Evolutionary conservation across 164 flowering plant genomes (phyloP).

Genomic region (Macadamia integrifolia): DNA sequence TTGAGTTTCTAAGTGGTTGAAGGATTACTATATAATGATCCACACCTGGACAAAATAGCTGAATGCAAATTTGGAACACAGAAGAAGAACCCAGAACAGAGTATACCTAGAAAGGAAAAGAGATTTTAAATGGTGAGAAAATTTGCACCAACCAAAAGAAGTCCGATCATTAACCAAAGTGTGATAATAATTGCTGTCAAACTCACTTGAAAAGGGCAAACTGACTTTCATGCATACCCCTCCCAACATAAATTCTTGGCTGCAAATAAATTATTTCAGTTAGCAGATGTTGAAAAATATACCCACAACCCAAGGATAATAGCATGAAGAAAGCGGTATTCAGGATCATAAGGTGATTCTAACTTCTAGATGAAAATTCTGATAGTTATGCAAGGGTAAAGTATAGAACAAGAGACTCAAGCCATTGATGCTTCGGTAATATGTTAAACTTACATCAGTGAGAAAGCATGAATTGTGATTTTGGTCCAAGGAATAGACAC

Average conservation of each 20-base stretch:
- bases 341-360: not conserved
- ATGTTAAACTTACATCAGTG: not conserved
- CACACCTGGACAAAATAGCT: conserved; percentile 76
- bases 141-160: not conserved
- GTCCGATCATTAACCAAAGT: not conserved
- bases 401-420: not conserved
- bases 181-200: not conserved
- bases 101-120: conserved; percentile 62
- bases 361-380: not conserved
- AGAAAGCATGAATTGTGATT: not conserved
- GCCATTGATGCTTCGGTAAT: not conserved
- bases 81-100: conserved; percentile 77
- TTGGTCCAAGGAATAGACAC: not conserved
- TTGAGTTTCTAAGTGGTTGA: not conserved
- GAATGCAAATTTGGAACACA: conserved; percentile 65
- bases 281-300: not conserved
- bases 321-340: not conserved
- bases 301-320: not conserved
- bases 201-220: conserved; percentile 87
- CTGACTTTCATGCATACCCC: conserved; percentile 99
- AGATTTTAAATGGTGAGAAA: not conserved
- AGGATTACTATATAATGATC: not conserved
- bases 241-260: conserved; percentile 93
- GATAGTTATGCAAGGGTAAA: not conserved
- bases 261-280: conserved; percentile 30